Evolutionary conservation across 2,329 filamentous ascomycete species (phyloP).

Genomic region (Sodiomyces alkalinus): DNA sequence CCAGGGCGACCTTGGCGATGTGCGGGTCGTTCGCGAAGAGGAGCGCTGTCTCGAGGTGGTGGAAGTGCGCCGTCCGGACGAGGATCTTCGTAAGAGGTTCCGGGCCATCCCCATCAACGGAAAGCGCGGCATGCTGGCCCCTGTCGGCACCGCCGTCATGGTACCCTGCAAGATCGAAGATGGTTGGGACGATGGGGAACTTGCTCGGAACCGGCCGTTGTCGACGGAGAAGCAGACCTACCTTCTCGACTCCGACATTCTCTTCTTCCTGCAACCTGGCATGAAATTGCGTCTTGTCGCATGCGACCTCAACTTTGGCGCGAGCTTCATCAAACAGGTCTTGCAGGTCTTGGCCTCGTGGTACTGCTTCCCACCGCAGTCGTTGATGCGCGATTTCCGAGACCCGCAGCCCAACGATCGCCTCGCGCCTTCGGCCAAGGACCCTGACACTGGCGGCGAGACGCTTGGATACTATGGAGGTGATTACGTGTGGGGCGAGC

Average conservation of each 20-base stretch:
- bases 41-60: constrained; percentile 47
- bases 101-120: constrained; percentile 21
- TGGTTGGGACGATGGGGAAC: constrained; percentile 23
- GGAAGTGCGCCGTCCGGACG: constrained; percentile 28
- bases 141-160: constrained; percentile 29
- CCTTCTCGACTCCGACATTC: constrained; percentile 48
- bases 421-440: constrained; percentile 27
- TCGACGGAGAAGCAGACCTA: constrained; percentile 25
- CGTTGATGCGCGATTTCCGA: constrained; percentile 53
- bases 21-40: constrained; percentile 28
- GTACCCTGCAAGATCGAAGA: constrained; percentile 30
- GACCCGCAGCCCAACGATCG: constrained; percentile 31
- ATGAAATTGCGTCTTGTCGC: constrained; percentile 45
- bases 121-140: constrained; percentile 17
- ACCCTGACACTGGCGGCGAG: constrained; percentile 10
- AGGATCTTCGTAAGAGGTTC: constrained; percentile 26
- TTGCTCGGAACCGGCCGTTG: not conserved
- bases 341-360: constrained; percentile 42
- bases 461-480: not conserved
- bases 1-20: constrained; percentile 11
- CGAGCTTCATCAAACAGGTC: constrained; percentile 49
- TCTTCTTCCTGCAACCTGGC: constrained; percentile 42
- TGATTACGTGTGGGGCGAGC: no score
- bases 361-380: constrained; percentile 50
- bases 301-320: constrained; percentile 42